These are phyloP conservation scores for Trichocladium uniseriatum DNA, from an alignment of 495 filamentous ascomycete genomes.

Conservation along the genomic window DNA sequence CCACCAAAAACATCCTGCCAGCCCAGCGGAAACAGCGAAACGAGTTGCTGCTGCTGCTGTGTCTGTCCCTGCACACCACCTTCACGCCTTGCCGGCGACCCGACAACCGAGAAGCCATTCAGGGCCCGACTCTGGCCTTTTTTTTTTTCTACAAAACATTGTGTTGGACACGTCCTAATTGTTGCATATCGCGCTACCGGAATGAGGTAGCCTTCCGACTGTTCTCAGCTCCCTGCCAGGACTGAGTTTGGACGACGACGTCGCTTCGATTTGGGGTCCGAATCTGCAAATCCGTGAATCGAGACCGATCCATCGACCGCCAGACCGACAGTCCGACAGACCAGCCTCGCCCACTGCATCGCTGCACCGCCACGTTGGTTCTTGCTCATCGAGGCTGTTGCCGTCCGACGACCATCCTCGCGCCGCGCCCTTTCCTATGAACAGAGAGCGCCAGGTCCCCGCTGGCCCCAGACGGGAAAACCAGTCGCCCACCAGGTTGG, in stretches of 20 bases:
- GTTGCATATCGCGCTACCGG: constrained; percentile 24
- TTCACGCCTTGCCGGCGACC: constrained; percentile 13
- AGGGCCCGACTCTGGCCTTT: neutral
- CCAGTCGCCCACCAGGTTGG: constrained; percentile 42
- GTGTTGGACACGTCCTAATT: constrained; percentile 15
- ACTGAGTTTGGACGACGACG: constrained; percentile 33
- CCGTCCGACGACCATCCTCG: constrained; percentile 2
- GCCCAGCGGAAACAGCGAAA: constrained; percentile 1
- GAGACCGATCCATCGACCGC: neutral
- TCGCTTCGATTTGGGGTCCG: constrained; percentile 4
- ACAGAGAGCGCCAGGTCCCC: constrained; percentile 44
- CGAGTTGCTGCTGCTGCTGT: neutral
- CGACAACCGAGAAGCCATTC: constrained; percentile 9
- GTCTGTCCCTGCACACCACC: constrained; percentile 2
- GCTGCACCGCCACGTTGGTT: neutral
- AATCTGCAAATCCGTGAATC: constrained; percentile 7
- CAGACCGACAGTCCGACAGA: neutral
- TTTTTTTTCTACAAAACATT: neutral
- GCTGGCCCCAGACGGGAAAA: constrained; percentile 47
- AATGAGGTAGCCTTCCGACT: constrained; percentile 44
- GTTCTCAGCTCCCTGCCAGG: constrained; percentile 46
- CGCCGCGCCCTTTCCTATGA: constrained; percentile 32
- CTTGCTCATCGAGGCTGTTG: constrained; percentile 1
- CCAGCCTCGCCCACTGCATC: neutral
- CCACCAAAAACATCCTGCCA: constrained; percentile 14